Base-by-base conservation (phyloP, 805 yeast species). In the Henningerozyma blattae region DNA sequence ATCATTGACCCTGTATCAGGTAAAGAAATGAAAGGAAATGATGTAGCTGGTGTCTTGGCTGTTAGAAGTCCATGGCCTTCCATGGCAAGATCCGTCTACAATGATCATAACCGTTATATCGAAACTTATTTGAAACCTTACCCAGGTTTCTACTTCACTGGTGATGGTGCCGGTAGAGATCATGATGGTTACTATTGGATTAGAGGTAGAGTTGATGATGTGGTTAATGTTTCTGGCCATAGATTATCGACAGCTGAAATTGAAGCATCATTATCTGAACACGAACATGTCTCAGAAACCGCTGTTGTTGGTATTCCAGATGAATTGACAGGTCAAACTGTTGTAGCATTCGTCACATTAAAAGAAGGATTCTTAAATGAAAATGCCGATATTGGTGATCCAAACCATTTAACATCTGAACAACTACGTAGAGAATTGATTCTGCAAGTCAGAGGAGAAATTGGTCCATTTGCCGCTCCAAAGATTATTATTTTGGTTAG, bases 121-220 rank as follows among this genome's bases (percentile, higher is more conserved):
- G 93, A 82, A 48, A 82, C 91, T n/a, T 82, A 82, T 59, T 61
- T 80, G 55, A 76, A 72, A 38, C 89, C 91, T 34, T 82, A 80
- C 61, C 81, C 82, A 32, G 86, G 86, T 32, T 73, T 70, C 55
- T 82, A 80, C 63, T 82, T 82, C 64, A 77, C 91, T 1, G 94
- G 94, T 49, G 94, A 82, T 60, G 93, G 93, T 60, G 91, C 89
- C 18, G 89, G 86, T 15, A 70, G 87, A 53, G 93, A 82, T 54
- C 65, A 70, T 45, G 89, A 81, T 53, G 93, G 93, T 5, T 82
- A 72, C 64, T 77, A 74, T 62, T 82, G 91, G 87, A 80, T 82
- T 44, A 59, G 80, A 50, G 93, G 93, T 36, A 70, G 93, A 62
- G 91, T 82, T 40, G 93, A 82, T 57, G 93, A 82, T 56, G 93